A percentile compares a stretch with the other conserved stretches of the same genome.
Conservation (phyloP, 805 yeast species). For the Starmerella stigmatis region DNA sequence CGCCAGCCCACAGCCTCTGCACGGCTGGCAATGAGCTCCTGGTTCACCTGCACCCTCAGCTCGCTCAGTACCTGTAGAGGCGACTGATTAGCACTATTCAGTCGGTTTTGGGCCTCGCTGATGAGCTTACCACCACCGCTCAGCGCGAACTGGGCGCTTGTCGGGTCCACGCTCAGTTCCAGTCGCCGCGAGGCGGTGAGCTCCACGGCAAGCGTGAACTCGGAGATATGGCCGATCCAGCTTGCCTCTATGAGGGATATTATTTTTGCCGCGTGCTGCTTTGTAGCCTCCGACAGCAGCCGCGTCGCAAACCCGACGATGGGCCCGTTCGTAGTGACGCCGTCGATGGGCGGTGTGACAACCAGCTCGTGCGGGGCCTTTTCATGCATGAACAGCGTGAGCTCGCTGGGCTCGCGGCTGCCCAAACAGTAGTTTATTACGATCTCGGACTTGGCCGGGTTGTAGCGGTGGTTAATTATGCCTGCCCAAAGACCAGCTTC, state of each 20-base stretch:
- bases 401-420: slow-evolving; percentile 9
- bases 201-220: slow-evolving; percentile 9
- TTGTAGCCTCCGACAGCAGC: slow-evolving; percentile 14
- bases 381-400: slow-evolving; percentile 1
- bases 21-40: slow-evolving; percentile 42
- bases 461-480: slow-evolving; percentile 46
- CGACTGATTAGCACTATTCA: slow-evolving; percentile 21
- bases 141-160: slow-evolving; percentile 21
- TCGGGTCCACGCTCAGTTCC: slow-evolving; percentile 24
- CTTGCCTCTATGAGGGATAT: slow-evolving; percentile 11
- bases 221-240: slow-evolving; percentile 16
- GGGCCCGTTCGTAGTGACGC: slow-evolving; percentile 5
- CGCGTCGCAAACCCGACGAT: slow-evolving; percentile 3
- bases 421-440: slow-evolving; percentile 55
- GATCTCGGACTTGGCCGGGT: slow-evolving; percentile 43
- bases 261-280: slow-evolving; percentile 15
- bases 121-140: slow-evolving; percentile 19
- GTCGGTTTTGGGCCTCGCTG: slow-evolving; percentile 14
- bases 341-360: slow-evolving; percentile 2
- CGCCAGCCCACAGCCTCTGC: slow-evolving; percentile 63
- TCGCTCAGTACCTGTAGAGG: slow-evolving; percentile 34
- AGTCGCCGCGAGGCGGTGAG: slow-evolving; percentile 11
- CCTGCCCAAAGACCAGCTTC: slow-evolving; percentile 44
- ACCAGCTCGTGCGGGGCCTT: slow-evolving; percentile 10
- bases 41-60: slow-evolving; percentile 40